These are phyloP conservation scores for Cladosporium sp. DNA, from an alignment of 2,329 filamentous ascomycete genomes.

Conservation along the genomic window DNA sequence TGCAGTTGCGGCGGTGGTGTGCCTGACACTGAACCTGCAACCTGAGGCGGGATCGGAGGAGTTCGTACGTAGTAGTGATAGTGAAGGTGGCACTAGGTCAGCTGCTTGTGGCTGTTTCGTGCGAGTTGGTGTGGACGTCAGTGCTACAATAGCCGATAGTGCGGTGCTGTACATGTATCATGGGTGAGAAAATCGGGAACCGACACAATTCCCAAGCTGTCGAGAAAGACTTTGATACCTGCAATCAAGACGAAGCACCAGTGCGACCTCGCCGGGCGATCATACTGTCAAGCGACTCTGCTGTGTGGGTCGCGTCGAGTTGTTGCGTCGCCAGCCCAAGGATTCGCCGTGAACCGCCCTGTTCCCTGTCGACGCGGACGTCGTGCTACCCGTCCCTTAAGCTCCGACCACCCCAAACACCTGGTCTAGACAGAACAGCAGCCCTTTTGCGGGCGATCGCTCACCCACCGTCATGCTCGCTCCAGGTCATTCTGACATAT, in stretches of 20 bases:
- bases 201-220: neutral
- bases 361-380: slow-evolving; percentile 17
- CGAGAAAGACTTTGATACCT: slow-evolving; percentile 12
- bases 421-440: slow-evolving; percentile 17
- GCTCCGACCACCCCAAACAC: slow-evolving; percentile 13
- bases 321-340: slow-evolving; percentile 6
- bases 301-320: slow-evolving; percentile 13
- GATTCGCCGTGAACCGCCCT: slow-evolving; percentile 17
- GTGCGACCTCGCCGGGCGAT: slow-evolving; percentile 5
- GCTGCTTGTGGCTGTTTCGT: slow-evolving; percentile 12
- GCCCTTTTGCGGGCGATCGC: neutral
- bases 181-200: slow-evolving; percentile 13
- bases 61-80: slow-evolving; percentile 10
- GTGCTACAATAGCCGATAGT: slow-evolving; percentile 11
- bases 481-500: neutral
- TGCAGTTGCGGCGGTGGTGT: neutral
- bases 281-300: neutral
- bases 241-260: slow-evolving; percentile 11
- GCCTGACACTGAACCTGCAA: neutral
- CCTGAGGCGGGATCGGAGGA: slow-evolving; percentile 6
- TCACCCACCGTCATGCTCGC: neutral
- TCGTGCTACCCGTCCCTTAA: slow-evolving; percentile 6
- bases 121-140: slow-evolving; percentile 18
- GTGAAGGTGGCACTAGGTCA: slow-evolving; percentile 16
- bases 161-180: neutral